Percentiles rank a stretch among this genome's conserved stretches.
Evolutionary conservation across 768 basidiomycete genomes (phyloP).

Genomic region (Inosperma sp.): DNA sequence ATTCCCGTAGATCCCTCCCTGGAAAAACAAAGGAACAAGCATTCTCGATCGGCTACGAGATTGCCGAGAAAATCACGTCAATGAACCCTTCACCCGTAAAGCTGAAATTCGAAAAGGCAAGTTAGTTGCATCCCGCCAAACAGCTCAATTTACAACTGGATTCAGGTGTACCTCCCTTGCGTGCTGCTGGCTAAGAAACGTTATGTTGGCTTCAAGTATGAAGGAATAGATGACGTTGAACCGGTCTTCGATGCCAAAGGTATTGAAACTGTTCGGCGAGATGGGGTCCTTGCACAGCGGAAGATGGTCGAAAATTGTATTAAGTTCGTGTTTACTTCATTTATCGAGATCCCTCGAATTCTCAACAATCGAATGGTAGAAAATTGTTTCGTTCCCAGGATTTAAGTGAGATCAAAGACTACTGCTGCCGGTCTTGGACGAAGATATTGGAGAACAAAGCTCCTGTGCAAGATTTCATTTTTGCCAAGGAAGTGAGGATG

Average conservation of each 20-base stretch:
- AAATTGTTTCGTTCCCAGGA: constrained; percentile 89
- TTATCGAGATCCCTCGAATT: no score
- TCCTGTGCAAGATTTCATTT: constrained; percentile 89
- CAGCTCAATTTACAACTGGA: background rate
- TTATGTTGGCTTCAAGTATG: constrained; percentile 96
- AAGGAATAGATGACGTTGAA: constrained; percentile 69
- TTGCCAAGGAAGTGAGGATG: constrained; percentile 89
- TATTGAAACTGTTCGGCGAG: constrained; percentile 93
- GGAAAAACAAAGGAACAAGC: constrained; percentile 93
- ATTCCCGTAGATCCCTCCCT: constrained; percentile 56
- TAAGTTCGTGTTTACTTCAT: constrained; percentile 52
- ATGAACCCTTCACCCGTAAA: constrained; percentile 89
- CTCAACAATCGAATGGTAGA: constrained; percentile 36
- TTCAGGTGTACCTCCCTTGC: constrained; percentile 90
- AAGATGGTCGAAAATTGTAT: constrained; percentile 90
- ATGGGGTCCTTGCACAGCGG: constrained; percentile 84
- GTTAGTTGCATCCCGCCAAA: constrained; percentile 7
- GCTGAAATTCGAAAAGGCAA: constrained; percentile 96
- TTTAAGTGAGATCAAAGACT: constrained; percentile 83
- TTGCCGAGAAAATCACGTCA: constrained; percentile 80
- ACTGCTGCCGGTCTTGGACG: constrained; percentile 79
- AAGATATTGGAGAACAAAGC: constrained; percentile 77
- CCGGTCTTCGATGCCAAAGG: constrained; percentile 95
- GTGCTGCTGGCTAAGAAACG: constrained; percentile 97
- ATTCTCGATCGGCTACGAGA: constrained; percentile 88